Evolutionary conservation across 208 protist genomes (phyloP).

Genomic region (Wallacemonas sp.): DNA sequence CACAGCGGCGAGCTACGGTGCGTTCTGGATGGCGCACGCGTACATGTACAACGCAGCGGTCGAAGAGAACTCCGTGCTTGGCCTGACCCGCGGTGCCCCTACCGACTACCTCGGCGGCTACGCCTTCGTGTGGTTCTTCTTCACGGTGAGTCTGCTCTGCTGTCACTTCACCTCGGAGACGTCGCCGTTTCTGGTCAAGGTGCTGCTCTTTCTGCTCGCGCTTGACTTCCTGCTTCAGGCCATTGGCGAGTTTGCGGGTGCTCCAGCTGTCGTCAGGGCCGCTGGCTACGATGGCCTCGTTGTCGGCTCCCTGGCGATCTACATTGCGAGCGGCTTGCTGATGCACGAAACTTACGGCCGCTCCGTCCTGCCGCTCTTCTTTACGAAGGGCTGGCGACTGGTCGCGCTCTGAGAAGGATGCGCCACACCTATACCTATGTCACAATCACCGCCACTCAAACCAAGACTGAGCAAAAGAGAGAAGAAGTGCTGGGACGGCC

Average conservation of each 20-base stretch:
- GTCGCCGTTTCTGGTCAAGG: slow-evolving; percentile 16
- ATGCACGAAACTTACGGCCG: slow-evolving; percentile 44
- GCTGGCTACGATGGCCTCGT: slow-evolving; percentile 48
- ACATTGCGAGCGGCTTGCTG: slow-evolving; percentile 44
- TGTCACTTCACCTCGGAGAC: slow-evolving; percentile 16
- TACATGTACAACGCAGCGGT: slow-evolving; percentile 14
- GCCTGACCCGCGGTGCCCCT: not conserved
- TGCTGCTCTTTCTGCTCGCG: slow-evolving; percentile 20
- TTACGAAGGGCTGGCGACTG: slow-evolving; percentile 22
- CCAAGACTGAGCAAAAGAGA: too few relatives aligned
- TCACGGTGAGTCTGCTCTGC: slow-evolving; percentile 18
- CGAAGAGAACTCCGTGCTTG: not conserved
- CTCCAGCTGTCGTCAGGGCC: slow-evolving; percentile 11
- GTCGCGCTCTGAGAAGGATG: slow-evolving; percentile 12
- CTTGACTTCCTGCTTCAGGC: slow-evolving; percentile 43
- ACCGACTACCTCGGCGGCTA: slow-evolving; percentile 21
- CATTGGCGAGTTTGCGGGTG: slow-evolving; percentile 25
- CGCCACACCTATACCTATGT: too few relatives aligned
- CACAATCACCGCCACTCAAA: too few relatives aligned
- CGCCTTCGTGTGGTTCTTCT: slow-evolving; percentile 31
- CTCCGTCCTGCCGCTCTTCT: slow-evolving; percentile 30
- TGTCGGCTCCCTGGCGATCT: slow-evolving; percentile 46
- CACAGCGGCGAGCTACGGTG: slow-evolving; percentile 37
- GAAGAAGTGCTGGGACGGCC: too few relatives aligned
- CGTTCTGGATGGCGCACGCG: slow-evolving; percentile 48